Evolutionary conservation across 768 basidiomycete species (phyloP).

Genomic region (Mycena albidolilacea): DNA sequence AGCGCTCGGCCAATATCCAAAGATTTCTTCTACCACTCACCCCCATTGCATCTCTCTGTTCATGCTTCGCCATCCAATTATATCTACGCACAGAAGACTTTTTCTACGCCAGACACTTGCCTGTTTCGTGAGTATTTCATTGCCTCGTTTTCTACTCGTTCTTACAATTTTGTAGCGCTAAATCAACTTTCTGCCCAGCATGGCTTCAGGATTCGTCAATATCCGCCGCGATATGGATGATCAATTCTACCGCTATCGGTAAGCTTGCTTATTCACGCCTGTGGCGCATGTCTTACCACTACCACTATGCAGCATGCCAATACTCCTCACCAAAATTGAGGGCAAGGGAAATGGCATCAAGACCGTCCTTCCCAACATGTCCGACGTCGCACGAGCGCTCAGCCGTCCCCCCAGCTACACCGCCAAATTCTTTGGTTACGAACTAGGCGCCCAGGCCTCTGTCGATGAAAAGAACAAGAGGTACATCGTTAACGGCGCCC

Average conservation of each 20-base stretch:
- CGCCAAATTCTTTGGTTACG: conserved; percentile 99
- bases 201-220: conserved; percentile 92
- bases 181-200: conserved; percentile 72
- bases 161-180: conserved; percentile 63
- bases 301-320: conserved; percentile 90
- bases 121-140: conserved; percentile 62
- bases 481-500: conserved; percentile 98
- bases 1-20: conserved; percentile 46
- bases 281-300: conserved; percentile 25
- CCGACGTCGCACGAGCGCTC: conserved; percentile 95
- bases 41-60: conserved; percentile 69
- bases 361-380: conserved; percentile 98
- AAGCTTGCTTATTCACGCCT: conserved; percentile 43
- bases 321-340: conserved; percentile 96
- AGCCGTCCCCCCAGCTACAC: conserved; percentile 96
- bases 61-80: conserved; percentile 94
- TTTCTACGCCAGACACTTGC: conserved; percentile 64
- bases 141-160: background rate
- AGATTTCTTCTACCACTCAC: conserved; percentile 73
- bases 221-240: conserved; percentile 97
- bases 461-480: conserved; percentile 97
- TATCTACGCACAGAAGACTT: conserved; percentile 74
- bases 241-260: conserved; percentile 97
- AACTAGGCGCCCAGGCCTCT: conserved; percentile 97
- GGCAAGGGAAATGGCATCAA: conserved; percentile 99